Conservation (phyloP, 1,139 yeast genomes). For the Blastobotrys persicus region DNA sequence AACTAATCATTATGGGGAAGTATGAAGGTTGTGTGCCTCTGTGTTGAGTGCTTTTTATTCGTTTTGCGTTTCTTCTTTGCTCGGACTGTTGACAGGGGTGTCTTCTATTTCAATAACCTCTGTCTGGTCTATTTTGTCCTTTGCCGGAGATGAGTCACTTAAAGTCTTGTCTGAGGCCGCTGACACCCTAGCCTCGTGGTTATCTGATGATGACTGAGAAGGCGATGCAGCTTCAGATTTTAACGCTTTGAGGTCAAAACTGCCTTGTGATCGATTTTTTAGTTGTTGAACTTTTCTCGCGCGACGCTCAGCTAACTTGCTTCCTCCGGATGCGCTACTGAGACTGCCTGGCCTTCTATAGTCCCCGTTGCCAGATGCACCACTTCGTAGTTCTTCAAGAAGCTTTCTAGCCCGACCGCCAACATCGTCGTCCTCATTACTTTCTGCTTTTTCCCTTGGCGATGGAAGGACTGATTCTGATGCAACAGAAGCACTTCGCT, state of each 20-base stretch:
- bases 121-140: constrained; percentile 3
- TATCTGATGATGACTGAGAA: neutral
- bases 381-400: constrained; percentile 55
- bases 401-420: constrained; percentile 61
- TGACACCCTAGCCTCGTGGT: neutral
- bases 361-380: constrained; percentile 22
- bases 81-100: constrained; percentile 8
- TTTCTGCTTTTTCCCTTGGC: neutral
- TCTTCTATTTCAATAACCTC: constrained; percentile 6
- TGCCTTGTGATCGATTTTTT: constrained; percentile 18
- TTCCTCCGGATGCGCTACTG: constrained; percentile 18
- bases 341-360: constrained; percentile 20
- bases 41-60: neutral
- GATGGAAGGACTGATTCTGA: constrained; percentile 16
- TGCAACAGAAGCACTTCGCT: constrained; percentile 13
- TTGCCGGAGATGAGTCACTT: neutral
- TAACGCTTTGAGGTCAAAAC: constrained; percentile 11
- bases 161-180: constrained; percentile 1
- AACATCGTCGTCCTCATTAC: constrained; percentile 50
- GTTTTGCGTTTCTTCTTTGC: neutral
- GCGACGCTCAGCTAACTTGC: constrained; percentile 28
- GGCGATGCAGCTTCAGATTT: constrained; percentile 3
- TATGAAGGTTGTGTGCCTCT: neutral
- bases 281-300: constrained; percentile 30
- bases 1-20: neutral